Percentiles rank a stretch among this genome's conserved stretches.
Conservation (phyloP, 1,284 basidiomycete species). For the Tilletia horrida region DNA sequence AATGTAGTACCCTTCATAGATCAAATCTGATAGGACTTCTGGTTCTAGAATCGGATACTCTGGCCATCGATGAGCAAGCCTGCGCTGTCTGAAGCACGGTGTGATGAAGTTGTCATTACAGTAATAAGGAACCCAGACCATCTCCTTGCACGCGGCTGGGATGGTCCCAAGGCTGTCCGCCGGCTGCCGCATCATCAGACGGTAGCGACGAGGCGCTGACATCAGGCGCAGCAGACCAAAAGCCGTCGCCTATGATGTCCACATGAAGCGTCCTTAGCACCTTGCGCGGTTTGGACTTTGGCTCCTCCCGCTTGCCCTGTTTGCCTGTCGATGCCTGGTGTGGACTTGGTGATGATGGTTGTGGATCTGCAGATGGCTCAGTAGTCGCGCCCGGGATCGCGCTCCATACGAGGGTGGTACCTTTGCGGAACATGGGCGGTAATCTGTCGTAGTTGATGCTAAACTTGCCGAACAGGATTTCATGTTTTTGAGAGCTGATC, state of each 20-base stretch:
- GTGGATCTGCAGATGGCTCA: not conserved
- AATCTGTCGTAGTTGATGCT: slow-evolving; percentile 82
- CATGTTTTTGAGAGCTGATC: slow-evolving; percentile 80
- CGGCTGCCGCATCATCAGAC: not conserved
- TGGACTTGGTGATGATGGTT: no score
- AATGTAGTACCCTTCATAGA: not conserved
- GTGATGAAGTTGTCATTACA: not conserved
- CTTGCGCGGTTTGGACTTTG: slow-evolving; percentile 17
- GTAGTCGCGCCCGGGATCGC: not conserved
- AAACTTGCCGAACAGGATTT: slow-evolving; percentile 78
- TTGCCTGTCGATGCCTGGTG: not conserved
- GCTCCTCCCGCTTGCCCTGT: not conserved
- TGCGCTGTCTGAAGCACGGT: no score
- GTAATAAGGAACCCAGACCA: not conserved
- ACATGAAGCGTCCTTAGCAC: slow-evolving; percentile 49
- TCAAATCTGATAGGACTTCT: not conserved
- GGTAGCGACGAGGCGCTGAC: not conserved
- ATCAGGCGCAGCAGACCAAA: slow-evolving; percentile 33
- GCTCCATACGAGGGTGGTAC: slow-evolving; percentile 72
- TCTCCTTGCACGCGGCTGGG: not conserved
- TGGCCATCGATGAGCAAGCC: no score
- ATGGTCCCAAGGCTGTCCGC: not conserved
- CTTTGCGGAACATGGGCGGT: slow-evolving; percentile 74
- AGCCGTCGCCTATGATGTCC: slow-evolving; percentile 48
- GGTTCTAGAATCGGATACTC: no score